Percentiles rank a stretch among this genome's conserved stretches.
Evolutionary conservation across 768 basidiomycete species (phyloP).

Genomic region (Tephrocybe sp.): DNA sequence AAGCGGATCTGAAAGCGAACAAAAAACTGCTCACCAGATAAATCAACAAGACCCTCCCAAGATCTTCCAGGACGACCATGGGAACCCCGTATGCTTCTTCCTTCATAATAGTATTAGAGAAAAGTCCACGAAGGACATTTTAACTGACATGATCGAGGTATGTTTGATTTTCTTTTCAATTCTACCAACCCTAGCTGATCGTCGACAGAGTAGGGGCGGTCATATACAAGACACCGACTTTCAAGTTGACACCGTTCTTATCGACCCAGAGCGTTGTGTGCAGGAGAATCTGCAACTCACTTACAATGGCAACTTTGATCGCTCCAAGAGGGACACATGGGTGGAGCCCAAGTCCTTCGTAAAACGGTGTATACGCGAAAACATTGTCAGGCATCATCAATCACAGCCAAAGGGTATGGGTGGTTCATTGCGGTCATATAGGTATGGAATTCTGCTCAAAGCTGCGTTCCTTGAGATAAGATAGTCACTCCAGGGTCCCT

Average conservation of each 20-base stretch:
- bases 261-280: slow-evolving; percentile 17
- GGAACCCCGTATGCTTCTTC: slow-evolving; percentile 29
- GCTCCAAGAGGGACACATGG: slow-evolving; percentile 7
- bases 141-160: slow-evolving; percentile 36
- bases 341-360: slow-evolving; percentile 24
- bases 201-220: slow-evolving; percentile 21
- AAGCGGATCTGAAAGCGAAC: slow-evolving; percentile 4
- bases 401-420: slow-evolving; percentile 18
- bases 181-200: not conserved
- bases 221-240: slow-evolving; percentile 9
- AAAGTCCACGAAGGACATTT: slow-evolving; percentile 12
- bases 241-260: slow-evolving; percentile 23
- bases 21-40: not conserved
- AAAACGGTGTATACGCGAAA: slow-evolving; percentile 12
- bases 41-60: not conserved
- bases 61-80: slow-evolving; percentile 25
- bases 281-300: slow-evolving; percentile 13
- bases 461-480: not conserved
- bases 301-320: slow-evolving; percentile 19
- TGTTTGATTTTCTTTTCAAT: not conserved
- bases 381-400: slow-evolving; percentile 9
- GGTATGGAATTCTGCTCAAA: not conserved
- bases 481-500: slow-evolving; percentile 18
- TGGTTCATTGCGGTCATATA: slow-evolving; percentile 6
- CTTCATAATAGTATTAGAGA: slow-evolving; percentile 32